These are phyloP conservation scores for Suillus clintonianus DNA, from an alignment of 768 basidiomycete genomes.

Conservation along the genomic window DNA sequence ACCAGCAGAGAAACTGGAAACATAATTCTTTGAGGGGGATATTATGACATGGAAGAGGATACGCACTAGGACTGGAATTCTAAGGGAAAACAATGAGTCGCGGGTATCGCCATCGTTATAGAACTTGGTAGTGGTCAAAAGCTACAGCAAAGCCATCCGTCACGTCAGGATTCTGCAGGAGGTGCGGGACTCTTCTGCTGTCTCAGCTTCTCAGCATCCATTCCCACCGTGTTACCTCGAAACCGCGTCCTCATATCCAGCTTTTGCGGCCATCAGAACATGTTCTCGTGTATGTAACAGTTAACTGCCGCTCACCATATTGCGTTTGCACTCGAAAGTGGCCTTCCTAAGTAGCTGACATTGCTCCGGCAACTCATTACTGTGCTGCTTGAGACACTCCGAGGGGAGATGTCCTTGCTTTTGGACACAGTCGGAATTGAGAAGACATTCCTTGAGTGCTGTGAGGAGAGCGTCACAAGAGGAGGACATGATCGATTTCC, in stretches of 20 bases:
- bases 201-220: slow-evolving; percentile 32
- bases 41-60: background rate
- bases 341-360: slow-evolving; percentile 80
- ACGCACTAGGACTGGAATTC: background rate
- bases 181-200: slow-evolving; percentile 7
- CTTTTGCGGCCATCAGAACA: slow-evolving; percentile 34
- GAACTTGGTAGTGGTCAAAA: background rate
- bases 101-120: background rate
- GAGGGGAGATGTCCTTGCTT: slow-evolving; percentile 80
- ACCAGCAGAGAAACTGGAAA: background rate
- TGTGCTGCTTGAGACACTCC: slow-evolving; percentile 78
- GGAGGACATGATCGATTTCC: slow-evolving; percentile 59
- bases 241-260: slow-evolving; percentile 86
- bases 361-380: slow-evolving; percentile 74
- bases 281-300: background rate
- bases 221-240: slow-evolving; percentile 67
- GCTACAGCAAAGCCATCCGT: background rate
- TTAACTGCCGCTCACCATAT: slow-evolving; percentile 59
- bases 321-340: slow-evolving; percentile 88
- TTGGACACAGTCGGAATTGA: slow-evolving; percentile 85
- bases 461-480: slow-evolving; percentile 76
- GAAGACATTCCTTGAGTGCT: slow-evolving; percentile 81
- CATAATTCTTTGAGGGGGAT: background rate
- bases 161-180: slow-evolving; percentile 3
- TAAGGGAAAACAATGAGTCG: background rate